Base-by-base conservation (phyloP, 805 yeast species). In the Zygosaccharomyces bailii region DNA sequence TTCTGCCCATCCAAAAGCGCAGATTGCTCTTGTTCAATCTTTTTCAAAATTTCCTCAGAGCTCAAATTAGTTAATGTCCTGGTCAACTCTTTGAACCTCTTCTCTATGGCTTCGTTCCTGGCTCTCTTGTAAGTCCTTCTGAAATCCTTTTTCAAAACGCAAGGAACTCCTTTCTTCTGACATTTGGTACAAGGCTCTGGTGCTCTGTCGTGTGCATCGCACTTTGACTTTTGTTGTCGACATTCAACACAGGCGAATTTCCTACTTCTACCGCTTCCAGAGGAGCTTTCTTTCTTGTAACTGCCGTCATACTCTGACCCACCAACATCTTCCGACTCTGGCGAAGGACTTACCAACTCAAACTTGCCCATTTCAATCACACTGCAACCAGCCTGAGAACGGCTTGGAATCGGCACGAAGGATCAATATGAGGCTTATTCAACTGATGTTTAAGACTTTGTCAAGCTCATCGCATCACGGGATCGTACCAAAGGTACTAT, bases 211-310 rank as follows among this genome's bases (percentile, higher is more conserved):
- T 74, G 78, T 9, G 96, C 95, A 66, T 90, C 96, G 68, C 97
- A 90, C 56, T 81, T 79, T 27, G 89, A 83, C 66, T 93, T 93
- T 63, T 91, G 99, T 65, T 93, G 98, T 10, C 98, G 78, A 61
- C 99, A 93, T 57, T 91, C 96, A 1, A 87, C 88, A 70, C 99
- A 93, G 0, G 98, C 98, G 61, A 89, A 79, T 44, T 80, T 73
- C 61, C 81, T 83, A 17, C 40, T 37, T 9, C 63, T 53, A 38
- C 53, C 59, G 25, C 45, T 30, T 21, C 42, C 45, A 24, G 34
- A 21, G 17, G 24, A 29, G 8, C 39, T 20, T 10, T 14, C 34
- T 21, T 32, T 34, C 25, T 44, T 44, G 21, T 39, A 23, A 32
- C 16, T 16, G 18, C 37, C 34, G 21, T 20, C 40, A 19, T 38